Conservation (phyloP, 441 rosid genomes). For the Omphalea diandra region DNA sequence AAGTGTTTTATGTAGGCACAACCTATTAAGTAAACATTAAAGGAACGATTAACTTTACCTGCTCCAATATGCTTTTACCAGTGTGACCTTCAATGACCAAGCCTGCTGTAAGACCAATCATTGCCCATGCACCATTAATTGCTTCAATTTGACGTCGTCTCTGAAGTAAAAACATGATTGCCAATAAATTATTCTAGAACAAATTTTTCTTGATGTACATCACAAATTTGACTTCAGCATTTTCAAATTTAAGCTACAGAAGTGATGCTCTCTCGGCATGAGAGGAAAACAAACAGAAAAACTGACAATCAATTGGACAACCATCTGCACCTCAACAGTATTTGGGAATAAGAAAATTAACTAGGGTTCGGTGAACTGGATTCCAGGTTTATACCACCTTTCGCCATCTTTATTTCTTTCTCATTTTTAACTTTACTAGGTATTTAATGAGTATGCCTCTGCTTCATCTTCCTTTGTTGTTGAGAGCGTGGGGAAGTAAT, state of each 20-base stretch:
- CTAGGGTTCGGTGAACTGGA: no score
- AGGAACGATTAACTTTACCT: slow-evolving; percentile 50
- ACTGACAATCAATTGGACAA: no score
- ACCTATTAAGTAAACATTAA: background rate
- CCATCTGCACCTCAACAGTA: no score
- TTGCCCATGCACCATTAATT: slow-evolving; percentile 88
- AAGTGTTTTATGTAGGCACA: background rate
- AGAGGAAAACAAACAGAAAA: no score
- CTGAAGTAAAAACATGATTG: slow-evolving; percentile 30
- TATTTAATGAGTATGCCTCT: no score
- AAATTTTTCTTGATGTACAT: background rate
- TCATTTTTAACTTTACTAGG: no score
- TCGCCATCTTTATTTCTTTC: no score
- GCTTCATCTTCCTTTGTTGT: no score
- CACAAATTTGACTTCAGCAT: background rate
- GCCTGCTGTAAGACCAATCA: slow-evolving; percentile 78
- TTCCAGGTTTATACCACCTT: no score
- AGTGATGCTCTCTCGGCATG: no score
- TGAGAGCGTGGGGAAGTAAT: no score
- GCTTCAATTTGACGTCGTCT: slow-evolving; percentile 77
- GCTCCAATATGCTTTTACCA: slow-evolving; percentile 60
- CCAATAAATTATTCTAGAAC: background rate
- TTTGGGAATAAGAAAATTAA: no score
- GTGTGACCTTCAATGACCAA: slow-evolving; percentile 84
- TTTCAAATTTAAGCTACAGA: background rate